Conservation (phyloP, 2,329 filamentous ascomycete genomes). For the Aspergillus arachidicola region DNA sequence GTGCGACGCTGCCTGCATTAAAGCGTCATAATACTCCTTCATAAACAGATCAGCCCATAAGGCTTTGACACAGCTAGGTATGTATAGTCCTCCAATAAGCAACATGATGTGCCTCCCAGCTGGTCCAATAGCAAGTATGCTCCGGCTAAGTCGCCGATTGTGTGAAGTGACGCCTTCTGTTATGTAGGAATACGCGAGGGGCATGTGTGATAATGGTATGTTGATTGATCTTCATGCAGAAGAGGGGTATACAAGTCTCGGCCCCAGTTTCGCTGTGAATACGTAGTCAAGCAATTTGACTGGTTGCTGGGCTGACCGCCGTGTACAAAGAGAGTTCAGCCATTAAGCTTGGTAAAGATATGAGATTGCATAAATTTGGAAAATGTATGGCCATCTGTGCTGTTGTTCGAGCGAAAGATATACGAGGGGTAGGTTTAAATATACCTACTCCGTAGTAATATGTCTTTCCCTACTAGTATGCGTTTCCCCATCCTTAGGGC, state of each 20-base stretch:
- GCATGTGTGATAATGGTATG: background rate
- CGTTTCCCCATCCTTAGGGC: background rate
- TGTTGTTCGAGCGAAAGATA: background rate
- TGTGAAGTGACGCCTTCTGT: background rate
- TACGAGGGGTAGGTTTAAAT: background rate
- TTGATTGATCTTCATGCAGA: conserved; percentile 12
- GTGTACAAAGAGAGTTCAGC: background rate
- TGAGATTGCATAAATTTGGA: background rate
- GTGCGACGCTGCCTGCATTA: conserved; percentile 5
- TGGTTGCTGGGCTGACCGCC: background rate
- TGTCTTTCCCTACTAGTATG: background rate
- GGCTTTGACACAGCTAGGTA: background rate
- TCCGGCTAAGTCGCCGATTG: background rate
- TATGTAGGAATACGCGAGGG: background rate
- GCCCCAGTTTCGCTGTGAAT: background rate
- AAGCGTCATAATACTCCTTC: conserved; percentile 7
- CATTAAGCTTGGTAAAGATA: background rate
- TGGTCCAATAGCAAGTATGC: conserved; percentile 1
- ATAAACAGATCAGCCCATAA: conserved; percentile 12
- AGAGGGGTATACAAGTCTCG: conserved; percentile 6
- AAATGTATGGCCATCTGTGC: background rate
- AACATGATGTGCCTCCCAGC: background rate
- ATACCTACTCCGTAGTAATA: background rate
- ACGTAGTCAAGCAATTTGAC: background rate
- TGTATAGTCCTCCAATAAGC: background rate